These are phyloP conservation scores for Botrytis hyacinthi DNA, from an alignment of 2,329 filamentous ascomycete genomes.

Conservation along the genomic window DNA sequence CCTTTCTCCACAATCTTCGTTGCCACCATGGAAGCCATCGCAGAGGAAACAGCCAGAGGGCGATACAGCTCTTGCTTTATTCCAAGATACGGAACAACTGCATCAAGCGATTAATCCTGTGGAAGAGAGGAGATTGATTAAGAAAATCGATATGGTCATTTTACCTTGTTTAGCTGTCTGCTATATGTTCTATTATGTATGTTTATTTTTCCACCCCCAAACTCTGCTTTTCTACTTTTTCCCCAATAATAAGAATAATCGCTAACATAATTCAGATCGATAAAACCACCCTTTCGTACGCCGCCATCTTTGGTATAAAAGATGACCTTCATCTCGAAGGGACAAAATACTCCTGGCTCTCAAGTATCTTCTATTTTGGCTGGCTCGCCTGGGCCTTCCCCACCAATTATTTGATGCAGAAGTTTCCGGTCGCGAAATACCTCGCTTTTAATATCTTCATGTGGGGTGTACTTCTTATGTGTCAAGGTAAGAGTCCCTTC, in stretches of 20 bases:
- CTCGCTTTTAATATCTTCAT: slow-evolving; percentile 34
- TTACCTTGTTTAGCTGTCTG: slow-evolving; percentile 14
- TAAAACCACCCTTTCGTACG: slow-evolving; percentile 52
- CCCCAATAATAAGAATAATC: neutral
- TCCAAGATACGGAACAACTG: slow-evolving; percentile 3
- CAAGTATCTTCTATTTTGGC: slow-evolving; percentile 53
- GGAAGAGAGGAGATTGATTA: neutral
- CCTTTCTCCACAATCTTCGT: neutral
- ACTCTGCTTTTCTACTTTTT: neutral
- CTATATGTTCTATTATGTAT: slow-evolving; percentile 11
- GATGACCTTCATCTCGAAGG: slow-evolving; percentile 53
- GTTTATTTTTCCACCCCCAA: fast-evolving
- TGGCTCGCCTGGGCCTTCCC: slow-evolving; percentile 54
- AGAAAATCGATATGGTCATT: slow-evolving; percentile 15
- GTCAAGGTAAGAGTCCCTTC: slow-evolving; percentile 15
- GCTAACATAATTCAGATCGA: slow-evolving; percentile 24
- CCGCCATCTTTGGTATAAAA: slow-evolving; percentile 56
- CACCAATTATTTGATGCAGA: slow-evolving; percentile 53
- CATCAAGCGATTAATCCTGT: neutral
- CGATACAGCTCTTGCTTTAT: slow-evolving; percentile 7
- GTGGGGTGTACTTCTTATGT: slow-evolving; percentile 13
- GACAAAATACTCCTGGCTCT: slow-evolving; percentile 43
- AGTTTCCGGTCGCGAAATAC: slow-evolving; percentile 52
- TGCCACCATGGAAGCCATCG: neutral
- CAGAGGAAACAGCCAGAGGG: neutral